phyloP scores from a whole-genome alignment of 129 eudicot species.

The Saussurea involucrata region DNA sequence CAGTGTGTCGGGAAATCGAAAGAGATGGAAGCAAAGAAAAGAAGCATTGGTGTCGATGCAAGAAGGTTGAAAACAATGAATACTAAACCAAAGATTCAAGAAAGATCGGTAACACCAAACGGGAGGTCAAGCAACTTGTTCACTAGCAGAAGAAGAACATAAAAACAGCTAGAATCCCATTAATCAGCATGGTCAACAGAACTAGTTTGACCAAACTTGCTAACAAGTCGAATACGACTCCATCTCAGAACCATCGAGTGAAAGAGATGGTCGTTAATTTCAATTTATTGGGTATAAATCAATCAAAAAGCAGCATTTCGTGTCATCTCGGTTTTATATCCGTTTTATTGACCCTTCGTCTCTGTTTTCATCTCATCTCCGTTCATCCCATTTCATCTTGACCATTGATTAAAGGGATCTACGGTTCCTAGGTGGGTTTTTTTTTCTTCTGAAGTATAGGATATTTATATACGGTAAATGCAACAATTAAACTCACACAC shows the following conservation, averaged over 20 bases:
- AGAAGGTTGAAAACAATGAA: slow-evolving; percentile 36
- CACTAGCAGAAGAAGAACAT: slow-evolving; percentile 48
- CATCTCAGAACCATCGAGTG: slow-evolving; percentile 23
- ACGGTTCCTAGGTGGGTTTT: no score
- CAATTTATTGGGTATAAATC: slow-evolving; percentile 34
- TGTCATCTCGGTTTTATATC: no score
- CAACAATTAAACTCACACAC: no score
- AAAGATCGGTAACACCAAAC: slow-evolving; percentile 49
- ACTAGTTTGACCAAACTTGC: slow-evolving; percentile 8
- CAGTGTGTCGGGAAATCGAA: slow-evolving; percentile 68
- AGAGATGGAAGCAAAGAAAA: slow-evolving; percentile 25
- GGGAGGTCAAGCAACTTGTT: slow-evolving; percentile 36
- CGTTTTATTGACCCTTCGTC: no score
- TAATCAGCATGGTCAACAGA: slow-evolving; percentile 24
- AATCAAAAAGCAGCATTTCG: slow-evolving; percentile 40
- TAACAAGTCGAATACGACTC: slow-evolving; percentile 15
- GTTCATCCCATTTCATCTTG: no score
- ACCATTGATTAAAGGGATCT: no score
- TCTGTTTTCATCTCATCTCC: no score
- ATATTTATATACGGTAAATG: no score
- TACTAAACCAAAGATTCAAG: no score
- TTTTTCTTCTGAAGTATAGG: no score
- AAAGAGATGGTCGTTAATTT: slow-evolving; percentile 33
- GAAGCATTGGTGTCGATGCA: not conserved
- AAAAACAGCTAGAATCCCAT: slow-evolving; percentile 42